Base-by-base conservation (phyloP, 805 yeast genomes). In the Helenozyma baotianmanensis region DNA sequence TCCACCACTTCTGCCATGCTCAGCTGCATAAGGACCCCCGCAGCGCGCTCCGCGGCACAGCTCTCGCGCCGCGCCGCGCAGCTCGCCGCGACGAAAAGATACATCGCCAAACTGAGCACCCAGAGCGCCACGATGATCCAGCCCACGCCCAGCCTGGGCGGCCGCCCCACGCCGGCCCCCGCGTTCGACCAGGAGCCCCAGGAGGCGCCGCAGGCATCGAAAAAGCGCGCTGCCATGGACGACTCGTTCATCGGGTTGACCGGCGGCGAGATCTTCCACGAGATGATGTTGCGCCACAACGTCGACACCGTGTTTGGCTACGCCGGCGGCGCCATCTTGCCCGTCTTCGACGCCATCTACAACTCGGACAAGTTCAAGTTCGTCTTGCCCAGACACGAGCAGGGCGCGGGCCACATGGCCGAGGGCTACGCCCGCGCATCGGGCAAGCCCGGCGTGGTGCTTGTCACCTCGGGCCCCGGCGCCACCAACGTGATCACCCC, bases 391-490 rank as follows among this genome's bases (percentile, higher is more conserved):
- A 77, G 94, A 53, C 97, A 92, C 61, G 98, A 92, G 64, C 98
- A 92, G 66, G 98, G 98, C 59, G 98, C 97, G 12, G 98, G 98
- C 33, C 98, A 92, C 64, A 92, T 92, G 97, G 98, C 98, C 36
- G 97, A 92, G 67, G 98, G 98, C 39, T 92, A 92, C 50, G 97
- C 98, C 36, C 75, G 95, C 48, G 98, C 95, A 25, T 65, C 78
- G 13, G 98, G 97, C 39, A 92, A 86, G 63, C 94, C 97, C 10
- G 98, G 98, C 67, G 95, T 92, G 45, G 97, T 92, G 30, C 70
- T 92, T 51, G 98, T 92, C 32, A 92, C 98, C n/a, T 87, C 96
- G 1, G 98, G 98, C 32, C 98, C 98, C 19, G 98, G 97, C 55
- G 98, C 97, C 30, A 92, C 98, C 35, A 92, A 92, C 56, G 96